phyloP scores from a whole-genome alignment of 2,329 filamentous ascomycete species.

The Blastomyces parvus region DNA sequence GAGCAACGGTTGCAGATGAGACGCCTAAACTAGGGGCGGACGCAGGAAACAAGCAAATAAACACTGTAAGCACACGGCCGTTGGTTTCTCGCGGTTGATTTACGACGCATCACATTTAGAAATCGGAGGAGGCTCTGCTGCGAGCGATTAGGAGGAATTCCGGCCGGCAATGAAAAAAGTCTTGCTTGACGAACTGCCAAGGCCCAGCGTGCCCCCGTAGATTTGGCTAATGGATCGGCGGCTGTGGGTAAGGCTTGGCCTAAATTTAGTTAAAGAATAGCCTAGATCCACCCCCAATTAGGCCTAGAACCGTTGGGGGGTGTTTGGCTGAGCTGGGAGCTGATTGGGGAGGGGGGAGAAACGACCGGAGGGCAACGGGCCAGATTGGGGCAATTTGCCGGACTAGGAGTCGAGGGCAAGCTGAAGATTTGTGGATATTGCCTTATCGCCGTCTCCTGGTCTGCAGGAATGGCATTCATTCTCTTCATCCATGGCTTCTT shows the following conservation, averaged over 20 bases:
- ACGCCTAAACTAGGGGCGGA: too few relatives aligned
- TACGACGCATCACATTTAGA: too few relatives aligned
- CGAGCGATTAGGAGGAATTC: not conserved
- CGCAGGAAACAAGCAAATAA: not conserved
- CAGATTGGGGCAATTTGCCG: not conserved
- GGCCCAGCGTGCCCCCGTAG: not conserved
- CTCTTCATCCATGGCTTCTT: not conserved
- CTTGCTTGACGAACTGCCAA: not conserved
- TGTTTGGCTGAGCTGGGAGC: not conserved
- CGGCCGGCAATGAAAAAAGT: not conserved
- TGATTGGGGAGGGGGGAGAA: too few relatives aligned
- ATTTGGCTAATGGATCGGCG: not conserved
- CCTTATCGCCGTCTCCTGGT: not conserved
- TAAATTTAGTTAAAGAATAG: slow-evolving; percentile 3
- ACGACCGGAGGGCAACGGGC: too few relatives aligned
- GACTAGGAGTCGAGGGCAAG: not conserved
- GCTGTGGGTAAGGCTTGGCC: not conserved
- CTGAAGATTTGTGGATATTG: not conserved
- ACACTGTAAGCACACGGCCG: not conserved
- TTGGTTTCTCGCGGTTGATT: not conserved
- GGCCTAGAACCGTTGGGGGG: not conserved
- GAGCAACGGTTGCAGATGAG: not conserved
- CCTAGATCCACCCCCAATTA: not conserved
- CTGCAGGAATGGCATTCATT: not conserved
- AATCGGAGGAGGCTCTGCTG: too few relatives aligned